These are phyloP conservation scores for Dichotomopilus funicola DNA, from an alignment of 2,329 filamentous ascomycete species.

Conservation along the genomic window DNA sequence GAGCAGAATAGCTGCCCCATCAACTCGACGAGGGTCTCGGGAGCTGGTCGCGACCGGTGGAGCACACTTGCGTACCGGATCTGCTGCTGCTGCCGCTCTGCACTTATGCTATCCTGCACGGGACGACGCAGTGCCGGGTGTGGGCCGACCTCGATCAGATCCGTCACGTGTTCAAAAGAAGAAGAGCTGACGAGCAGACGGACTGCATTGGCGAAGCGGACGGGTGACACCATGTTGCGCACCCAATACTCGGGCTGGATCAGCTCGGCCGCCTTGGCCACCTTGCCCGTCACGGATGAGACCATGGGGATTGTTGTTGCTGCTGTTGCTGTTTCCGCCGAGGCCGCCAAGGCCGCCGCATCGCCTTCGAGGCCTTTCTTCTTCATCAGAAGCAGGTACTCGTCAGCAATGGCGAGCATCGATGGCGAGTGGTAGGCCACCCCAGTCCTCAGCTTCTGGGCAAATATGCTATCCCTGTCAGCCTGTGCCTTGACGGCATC, in stretches of 20 bases:
- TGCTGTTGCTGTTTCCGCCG: not conserved
- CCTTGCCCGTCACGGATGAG: not conserved
- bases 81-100: no score
- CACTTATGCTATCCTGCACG: not conserved
- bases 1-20: not conserved
- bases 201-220: not conserved
- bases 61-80: not conserved
- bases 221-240: not conserved
- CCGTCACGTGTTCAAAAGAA: not conserved
- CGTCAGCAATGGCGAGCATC: not conserved
- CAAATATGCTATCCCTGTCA: constrained; percentile 6
- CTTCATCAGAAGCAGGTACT: not conserved
- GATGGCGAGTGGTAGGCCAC: constrained; percentile 33
- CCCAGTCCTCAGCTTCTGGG: constrained; percentile 6
- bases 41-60: not conserved
- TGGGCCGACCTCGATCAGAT: not conserved
- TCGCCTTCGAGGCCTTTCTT: not conserved
- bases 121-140: not conserved
- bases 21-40: not conserved
- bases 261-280: not conserved
- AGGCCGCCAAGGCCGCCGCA: not conserved
- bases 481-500: constrained; percentile 19
- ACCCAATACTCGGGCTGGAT: not conserved
- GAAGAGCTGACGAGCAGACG: not conserved
- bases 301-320: not conserved